phyloP scores from a whole-genome alignment of 2,329 filamentous ascomycete genomes.

The Monosporascus cannonballus region DNA sequence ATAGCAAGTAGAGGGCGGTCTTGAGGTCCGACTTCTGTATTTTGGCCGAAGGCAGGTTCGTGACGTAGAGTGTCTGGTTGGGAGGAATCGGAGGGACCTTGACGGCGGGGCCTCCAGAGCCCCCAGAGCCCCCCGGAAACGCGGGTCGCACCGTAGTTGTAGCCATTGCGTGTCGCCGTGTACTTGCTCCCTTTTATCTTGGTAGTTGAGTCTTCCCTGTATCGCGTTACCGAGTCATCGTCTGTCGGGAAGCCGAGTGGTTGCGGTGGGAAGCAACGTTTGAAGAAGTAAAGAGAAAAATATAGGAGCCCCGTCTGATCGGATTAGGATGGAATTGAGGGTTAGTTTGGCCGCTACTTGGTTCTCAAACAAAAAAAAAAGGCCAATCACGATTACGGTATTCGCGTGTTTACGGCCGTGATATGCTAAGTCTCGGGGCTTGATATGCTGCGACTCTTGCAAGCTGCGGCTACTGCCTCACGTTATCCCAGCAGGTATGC shows the following conservation, averaged over 20 bases:
- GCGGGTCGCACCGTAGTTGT: constrained; percentile 16
- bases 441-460: too few relatives aligned
- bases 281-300: too few relatives aligned
- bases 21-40: constrained; percentile 84
- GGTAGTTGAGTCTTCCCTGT: neutral
- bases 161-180: constrained; percentile 25
- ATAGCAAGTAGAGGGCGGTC: constrained; percentile 84
- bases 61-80: constrained; percentile 82
- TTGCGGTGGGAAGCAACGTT: too few relatives aligned
- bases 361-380: too few relatives aligned
- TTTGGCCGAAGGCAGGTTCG: constrained; percentile 79
- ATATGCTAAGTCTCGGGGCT: too few relatives aligned
- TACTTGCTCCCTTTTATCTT: neutral
- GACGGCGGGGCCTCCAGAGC: constrained; percentile 24
- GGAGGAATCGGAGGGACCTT: constrained; percentile 55
- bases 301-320: too few relatives aligned
- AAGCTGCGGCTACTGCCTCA: too few relatives aligned
- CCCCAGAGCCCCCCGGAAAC: too few relatives aligned
- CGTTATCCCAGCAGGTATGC: neutral
- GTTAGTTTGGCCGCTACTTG: too few relatives aligned
- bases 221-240: neutral
- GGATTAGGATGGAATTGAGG: too few relatives aligned
- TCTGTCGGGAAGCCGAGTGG: neutral
- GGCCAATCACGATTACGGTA: too few relatives aligned
- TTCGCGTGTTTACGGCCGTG: too few relatives aligned